Base-by-base conservation (phyloP, 2,329 filamentous ascomycete species). In the Anthostomella pinea region DNA sequence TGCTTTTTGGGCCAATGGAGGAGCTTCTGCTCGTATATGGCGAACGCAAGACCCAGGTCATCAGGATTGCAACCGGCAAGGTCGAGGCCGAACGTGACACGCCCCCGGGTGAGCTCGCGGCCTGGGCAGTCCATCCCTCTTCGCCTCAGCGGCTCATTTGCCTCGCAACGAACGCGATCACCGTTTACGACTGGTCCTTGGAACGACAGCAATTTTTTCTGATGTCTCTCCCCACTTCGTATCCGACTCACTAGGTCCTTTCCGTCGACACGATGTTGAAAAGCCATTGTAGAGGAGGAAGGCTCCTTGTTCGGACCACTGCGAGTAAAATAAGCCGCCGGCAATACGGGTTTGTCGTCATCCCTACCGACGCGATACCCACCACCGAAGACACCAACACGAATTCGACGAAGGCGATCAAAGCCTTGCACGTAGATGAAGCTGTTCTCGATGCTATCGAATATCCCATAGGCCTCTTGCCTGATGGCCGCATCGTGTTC, bases 1-100 rank as follows among this genome's bases (percentile, higher is more conserved):
- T 48, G 17, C 13, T 45, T 5, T 43, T 48, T 19, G 28, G 43
- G 11, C 4, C 4, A 6, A 26, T 20, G 6, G 32, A 27, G 8
- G 31, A 16, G 6, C 32, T 22, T 26, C 16, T 47, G 4, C 18
- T 48, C 5, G 25, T 45, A 5, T 31, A 4, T 7, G 39, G 39
- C 6, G 13, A 7, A 10, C 27, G 41, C 13, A 34, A 21, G 18
- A 33, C 23, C 13, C 41, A 43, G 21, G 30, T 46, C 4, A 25
- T 46, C 1, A 23, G 25, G 2, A 2, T 46, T 4, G 29, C 33
- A 10, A 35, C 35, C n/a, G 43, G 43, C 29, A 14, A 19, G 3
- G 30, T 36, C 8, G 17, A 30, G 8, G 34, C 30, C 4, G 38
- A 39, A 22, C 27, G 9, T 11, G 19, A 17, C 8, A 24, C 20